Evolutionary conservation across 1,139 yeast species (phyloP).

Genomic region (Geotrichum histeridarum): DNA sequence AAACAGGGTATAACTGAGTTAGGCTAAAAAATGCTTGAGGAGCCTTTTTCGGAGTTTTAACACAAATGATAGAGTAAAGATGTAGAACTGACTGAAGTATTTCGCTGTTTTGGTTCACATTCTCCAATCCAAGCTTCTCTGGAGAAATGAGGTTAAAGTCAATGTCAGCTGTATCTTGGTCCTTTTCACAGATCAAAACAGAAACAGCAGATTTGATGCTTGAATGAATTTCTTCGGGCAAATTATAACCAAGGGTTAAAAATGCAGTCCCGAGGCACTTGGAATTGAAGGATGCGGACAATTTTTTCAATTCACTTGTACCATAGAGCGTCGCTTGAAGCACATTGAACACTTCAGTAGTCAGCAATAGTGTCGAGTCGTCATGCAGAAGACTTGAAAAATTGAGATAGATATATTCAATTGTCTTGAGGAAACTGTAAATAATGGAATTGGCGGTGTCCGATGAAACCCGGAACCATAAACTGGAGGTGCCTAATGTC

Average conservation of each 20-base stretch:
- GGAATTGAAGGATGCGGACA: conserved; percentile 13
- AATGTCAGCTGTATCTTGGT: background rate
- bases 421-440: conserved; percentile 4
- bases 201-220: conserved; percentile 3
- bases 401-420: background rate
- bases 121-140: background rate
- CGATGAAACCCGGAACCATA: conserved; percentile 18
- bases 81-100: conserved; percentile 3
- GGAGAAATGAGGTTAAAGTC: conserved; percentile 4
- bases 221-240: conserved; percentile 7
- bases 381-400: background rate
- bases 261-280: conserved; percentile 13
- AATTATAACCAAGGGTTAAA: conserved; percentile 11
- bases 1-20: conserved; percentile 8
- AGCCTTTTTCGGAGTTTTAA: conserved; percentile 9
- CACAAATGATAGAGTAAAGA: conserved; percentile 8
- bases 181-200: conserved; percentile 4
- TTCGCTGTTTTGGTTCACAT: background rate
- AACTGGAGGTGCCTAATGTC: conserved; percentile 14
- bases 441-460: conserved; percentile 12
- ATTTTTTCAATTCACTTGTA: conserved; percentile 15
- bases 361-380: background rate
- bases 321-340: conserved; percentile 15
- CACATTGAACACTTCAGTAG: conserved; percentile 8
- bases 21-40: conserved; percentile 13